Evolutionary conservation across 305 asterid genomes (phyloP), one percentile per base, ranked within the genome.

Genomic region (Fraxinus angustifolia): DNA sequence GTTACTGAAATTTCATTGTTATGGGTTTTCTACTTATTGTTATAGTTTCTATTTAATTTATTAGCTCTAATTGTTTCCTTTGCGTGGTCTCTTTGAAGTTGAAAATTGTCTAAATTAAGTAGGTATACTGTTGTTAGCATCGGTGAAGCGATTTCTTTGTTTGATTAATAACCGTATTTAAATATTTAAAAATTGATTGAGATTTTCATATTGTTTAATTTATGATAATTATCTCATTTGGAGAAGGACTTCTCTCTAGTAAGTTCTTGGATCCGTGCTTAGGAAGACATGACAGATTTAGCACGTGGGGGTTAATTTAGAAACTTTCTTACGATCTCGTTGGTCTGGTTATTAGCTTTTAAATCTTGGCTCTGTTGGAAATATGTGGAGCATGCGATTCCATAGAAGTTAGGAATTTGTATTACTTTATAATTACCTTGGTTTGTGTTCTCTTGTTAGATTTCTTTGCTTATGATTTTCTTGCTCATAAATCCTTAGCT

Each of bases 41-140:
- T 26, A 70, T 48, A 23, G 33, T 12, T 12, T 53, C 12, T 33
- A 6, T 30, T 75, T 12, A 1, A 34, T 36, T 17, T 58, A 30
- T 35, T 78, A 1, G 78, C 8, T 16, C 33, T 35, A 23, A 12
- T 35, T n/a, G 34, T 38, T 62, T 36, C 10, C 11, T 48, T 31
- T 58, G 12, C 16, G 10, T 50, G 73, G 21, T 60, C 45, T 0
- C 5, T 28, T 16, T 62, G 78, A 83, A 78, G 82, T 82, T 70
- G 77, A 78, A 77, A 23, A 60, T 11, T 70, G 14, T 65, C 33
- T 8, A 11, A 8, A 23, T 65, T 21, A 65, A 26, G 8, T 65
- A 23, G n/a, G 72, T 65, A 65, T 3, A 10, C 28, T 23, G 2
- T 65, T 65, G 33, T 23, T 65, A 26, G 35, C 34, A 65, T 26